Evolutionary conservation across 371 early-diverging fungal species (phyloP).

Genomic region (Rhizopus microsporus): DNA sequence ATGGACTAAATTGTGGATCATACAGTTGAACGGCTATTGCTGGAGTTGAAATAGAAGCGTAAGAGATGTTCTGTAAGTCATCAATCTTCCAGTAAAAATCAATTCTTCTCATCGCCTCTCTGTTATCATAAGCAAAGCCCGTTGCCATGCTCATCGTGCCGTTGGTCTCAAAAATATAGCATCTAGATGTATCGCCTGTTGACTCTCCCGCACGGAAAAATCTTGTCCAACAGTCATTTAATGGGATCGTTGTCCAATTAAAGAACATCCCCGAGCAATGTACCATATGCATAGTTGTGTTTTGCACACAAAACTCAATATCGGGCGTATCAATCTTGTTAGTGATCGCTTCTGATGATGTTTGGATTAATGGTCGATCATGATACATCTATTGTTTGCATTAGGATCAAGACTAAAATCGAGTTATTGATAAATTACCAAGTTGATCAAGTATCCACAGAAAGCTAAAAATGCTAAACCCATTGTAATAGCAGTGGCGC

Average conservation of each 20-base stretch:
- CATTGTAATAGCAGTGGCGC: conserved; percentile 30
- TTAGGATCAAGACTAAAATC: background rate
- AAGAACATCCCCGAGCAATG: conserved; percentile 27
- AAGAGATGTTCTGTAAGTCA: conserved; percentile 15
- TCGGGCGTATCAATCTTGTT: conserved; percentile 28
- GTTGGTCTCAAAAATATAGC: conserved; percentile 33
- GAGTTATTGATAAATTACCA: conserved; percentile 13
- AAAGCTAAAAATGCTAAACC: conserved; percentile 30
- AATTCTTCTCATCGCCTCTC: conserved; percentile 28
- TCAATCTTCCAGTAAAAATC: conserved; percentile 47
- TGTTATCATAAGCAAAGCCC: conserved; percentile 10
- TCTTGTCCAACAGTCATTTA: conserved; percentile 19
- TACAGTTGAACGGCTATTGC: conserved; percentile 38
- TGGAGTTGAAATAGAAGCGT: conserved; percentile 27
- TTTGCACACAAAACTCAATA: conserved; percentile 40
- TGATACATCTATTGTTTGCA: conserved; percentile 24
- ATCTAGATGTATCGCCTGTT: conserved; percentile 10
- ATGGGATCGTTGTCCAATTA: conserved; percentile 19
- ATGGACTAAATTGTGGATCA: conserved; percentile 28
- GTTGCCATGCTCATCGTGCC: conserved; percentile 26
- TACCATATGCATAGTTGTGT: conserved; percentile 26
- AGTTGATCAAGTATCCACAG: conserved; percentile 33
- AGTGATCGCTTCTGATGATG: conserved; percentile 31
- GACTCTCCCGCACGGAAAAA: conserved; percentile 13
- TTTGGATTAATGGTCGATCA: conserved; percentile 36